Evolutionary conservation across 1,284 basidiomycete species (phyloP), one percentile per base, ranked within the genome.

Genomic region (Moesziomyces aphidis): DNA sequence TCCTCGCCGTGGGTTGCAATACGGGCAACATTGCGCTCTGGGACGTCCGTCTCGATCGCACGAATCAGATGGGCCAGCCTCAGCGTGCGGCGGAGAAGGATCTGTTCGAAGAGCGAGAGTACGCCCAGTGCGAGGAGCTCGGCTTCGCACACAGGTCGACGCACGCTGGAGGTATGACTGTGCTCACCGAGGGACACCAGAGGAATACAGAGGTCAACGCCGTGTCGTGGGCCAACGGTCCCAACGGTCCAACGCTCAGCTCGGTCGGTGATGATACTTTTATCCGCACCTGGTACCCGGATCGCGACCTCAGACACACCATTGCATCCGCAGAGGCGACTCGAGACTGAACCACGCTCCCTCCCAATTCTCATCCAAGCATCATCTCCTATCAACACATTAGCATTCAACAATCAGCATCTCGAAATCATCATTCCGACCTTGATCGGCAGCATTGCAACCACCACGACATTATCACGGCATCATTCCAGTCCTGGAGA

Each of bases 231-330:
- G 70, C 71, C 2, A 69, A 72, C 23, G 80, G 79, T 10, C 73
- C 79, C 5, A 57, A 74, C 26, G 81, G 81, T 8, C 75, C 79
- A n/a, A 78, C 68, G 19, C 50, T 83, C 44, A 76, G 69, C 34
- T 77, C 77, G 10, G 72, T 71, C 0, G 74, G 80, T 11, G 81
- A 83, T 53, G 81, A 83, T 51, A 66, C 63, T n/a, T 73, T 61
- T n/a, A 58, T 82, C 10, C 72, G 80, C 19, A 66, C 65, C 8
- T 83, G 81, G 81, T 61, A 61, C 50, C 81, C 85, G 92, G 54
- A 88, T 90, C 55, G 86, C 1, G 36, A 15, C 8, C 19, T 55
- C 4, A 48, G 71, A 4, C 39, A 64, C 15, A 4, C 50, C 4
- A 43, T 70, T 5, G 45, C 34, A 0, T 28, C 55, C n/a, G 50